Conservation (phyloP, 805 yeast species). For the Candida pini region DNA sequence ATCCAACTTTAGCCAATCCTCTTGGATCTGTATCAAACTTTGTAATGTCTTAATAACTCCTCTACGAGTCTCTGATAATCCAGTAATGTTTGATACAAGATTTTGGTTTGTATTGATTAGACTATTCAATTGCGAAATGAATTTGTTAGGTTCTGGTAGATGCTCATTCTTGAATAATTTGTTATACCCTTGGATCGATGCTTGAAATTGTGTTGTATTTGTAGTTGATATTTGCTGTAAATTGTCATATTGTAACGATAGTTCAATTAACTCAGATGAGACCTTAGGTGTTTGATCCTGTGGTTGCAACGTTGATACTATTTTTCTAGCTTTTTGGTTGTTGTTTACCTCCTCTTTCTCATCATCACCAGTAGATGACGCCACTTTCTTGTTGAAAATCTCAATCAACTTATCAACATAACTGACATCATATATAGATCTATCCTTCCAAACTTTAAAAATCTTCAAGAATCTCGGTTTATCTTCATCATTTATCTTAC, state of each 20-base stretch:
- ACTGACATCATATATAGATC: constrained; percentile 37
- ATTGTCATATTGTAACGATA: constrained; percentile 18
- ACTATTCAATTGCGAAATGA: constrained; percentile 19
- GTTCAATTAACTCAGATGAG: constrained; percentile 22
- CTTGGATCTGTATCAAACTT: constrained; percentile 23
- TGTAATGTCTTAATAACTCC: constrained; percentile 21
- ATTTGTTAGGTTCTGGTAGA: constrained; percentile 27
- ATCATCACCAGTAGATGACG: neutral
- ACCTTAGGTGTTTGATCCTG: constrained; percentile 8
- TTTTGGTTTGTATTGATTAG: constrained; percentile 10
- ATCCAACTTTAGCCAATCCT: constrained; percentile 27
- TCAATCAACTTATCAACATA: constrained; percentile 14
- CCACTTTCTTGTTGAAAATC: constrained; percentile 3
- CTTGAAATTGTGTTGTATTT: constrained; percentile 13
- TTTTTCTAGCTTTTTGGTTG: neutral
- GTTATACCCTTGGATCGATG: constrained; percentile 19
- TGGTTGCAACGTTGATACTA: neutral
- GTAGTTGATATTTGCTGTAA: constrained; percentile 18
- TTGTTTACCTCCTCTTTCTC: too few species aligned
- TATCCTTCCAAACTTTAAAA: constrained; percentile 52
- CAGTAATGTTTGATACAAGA: constrained; percentile 8
- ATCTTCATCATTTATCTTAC: constrained; percentile 22
- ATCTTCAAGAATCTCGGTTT: constrained; percentile 41
- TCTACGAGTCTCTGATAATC: constrained; percentile 16
- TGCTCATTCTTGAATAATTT: constrained; percentile 24